Percentiles rank a stretch among this genome's conserved stretches.
Evolutionary conservation across 192 early-diverging fungal species (phyloP).

Genomic region (Spizellomyces sp.): DNA sequence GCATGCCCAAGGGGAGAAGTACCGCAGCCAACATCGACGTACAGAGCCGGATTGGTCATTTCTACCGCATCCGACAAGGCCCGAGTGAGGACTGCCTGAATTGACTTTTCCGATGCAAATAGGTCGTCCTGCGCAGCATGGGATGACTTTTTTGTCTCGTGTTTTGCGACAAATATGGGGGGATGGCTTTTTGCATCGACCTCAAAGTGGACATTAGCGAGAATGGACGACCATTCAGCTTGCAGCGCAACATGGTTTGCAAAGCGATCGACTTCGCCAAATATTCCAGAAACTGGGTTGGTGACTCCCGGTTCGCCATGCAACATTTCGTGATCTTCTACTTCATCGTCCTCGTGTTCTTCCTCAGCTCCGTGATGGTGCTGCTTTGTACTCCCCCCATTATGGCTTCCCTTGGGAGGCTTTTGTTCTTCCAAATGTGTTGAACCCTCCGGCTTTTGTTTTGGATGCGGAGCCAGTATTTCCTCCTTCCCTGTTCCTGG

Average conservation of each 20-base stretch:
- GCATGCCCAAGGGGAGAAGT: not conserved
- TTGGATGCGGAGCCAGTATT: not conserved
- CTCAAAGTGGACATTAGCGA: not conserved
- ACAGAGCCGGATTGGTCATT: not conserved
- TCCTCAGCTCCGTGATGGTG: not conserved
- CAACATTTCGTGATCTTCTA: constrained; percentile 17
- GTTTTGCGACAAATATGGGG: constrained; percentile 18
- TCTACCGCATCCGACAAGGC: constrained; percentile 10
- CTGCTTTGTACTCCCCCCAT: not conserved
- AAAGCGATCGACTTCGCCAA: constrained; percentile 9
- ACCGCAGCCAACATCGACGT: constrained; percentile 9
- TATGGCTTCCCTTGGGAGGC: not conserved
- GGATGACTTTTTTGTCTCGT: not conserved
- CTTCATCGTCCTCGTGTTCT: constrained; percentile 17
- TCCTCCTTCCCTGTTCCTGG: not conserved
- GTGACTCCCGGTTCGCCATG: constrained; percentile 28
- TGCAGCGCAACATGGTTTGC: not conserved
- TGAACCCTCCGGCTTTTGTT: not conserved
- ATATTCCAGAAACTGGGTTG: constrained; percentile 7
- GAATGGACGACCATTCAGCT: not conserved
- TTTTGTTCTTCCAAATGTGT: not conserved
- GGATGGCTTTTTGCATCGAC: not conserved
- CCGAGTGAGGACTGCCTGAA: constrained; percentile 17
- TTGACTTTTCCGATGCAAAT: not conserved
- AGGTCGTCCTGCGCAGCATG: not conserved